Evolutionary conservation across 2,329 filamentous ascomycete species (phyloP).

Genomic region (Pseudogymnoascus sp.): DNA sequence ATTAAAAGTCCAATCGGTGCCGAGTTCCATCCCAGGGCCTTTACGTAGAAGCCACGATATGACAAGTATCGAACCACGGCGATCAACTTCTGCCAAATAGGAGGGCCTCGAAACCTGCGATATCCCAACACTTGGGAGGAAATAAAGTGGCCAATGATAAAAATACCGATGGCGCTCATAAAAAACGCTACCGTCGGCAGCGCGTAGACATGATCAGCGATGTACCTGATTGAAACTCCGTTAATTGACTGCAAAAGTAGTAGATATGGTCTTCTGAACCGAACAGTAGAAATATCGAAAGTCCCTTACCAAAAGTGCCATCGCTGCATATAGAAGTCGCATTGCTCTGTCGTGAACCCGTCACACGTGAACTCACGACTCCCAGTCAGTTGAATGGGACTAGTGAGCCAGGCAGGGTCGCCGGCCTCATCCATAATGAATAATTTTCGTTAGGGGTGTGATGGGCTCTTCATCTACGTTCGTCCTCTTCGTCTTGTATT

Average conservation of each 20-base stretch:
- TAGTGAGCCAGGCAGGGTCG: conserved; percentile 31
- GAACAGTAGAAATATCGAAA: not conserved
- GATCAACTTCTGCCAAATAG: conserved; percentile 28
- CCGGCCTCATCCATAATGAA: conserved; percentile 14
- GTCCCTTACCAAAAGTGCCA: conserved; percentile 42
- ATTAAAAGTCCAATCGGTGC: conserved; percentile 39
- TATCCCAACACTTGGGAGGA: conserved; percentile 9
- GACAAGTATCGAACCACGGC: conserved; percentile 35
- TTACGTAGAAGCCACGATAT: conserved; percentile 34
- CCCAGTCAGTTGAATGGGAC: conserved; percentile 36
- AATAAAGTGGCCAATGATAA: conserved; percentile 32
- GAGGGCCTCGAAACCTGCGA: conserved; percentile 13
- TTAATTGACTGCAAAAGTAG: not conserved
- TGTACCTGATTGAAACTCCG: conserved; percentile 34
- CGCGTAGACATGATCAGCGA: conserved; percentile 46
- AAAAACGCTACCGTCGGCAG: conserved; percentile 47
- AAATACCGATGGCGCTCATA: conserved; percentile 40
- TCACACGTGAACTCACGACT: conserved; percentile 23
- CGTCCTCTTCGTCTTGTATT: not conserved
- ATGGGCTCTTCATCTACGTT: conserved; percentile 26
- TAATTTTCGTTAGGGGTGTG: conserved; percentile 34
- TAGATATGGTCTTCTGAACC: not conserved
- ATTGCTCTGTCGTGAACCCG: conserved; percentile 35
- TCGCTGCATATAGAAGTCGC: conserved; percentile 37
- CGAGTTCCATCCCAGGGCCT: conserved; percentile 33